phyloP scores from a whole-genome alignment of 768 basidiomycete genomes.

The Calocybe indica region DNA sequence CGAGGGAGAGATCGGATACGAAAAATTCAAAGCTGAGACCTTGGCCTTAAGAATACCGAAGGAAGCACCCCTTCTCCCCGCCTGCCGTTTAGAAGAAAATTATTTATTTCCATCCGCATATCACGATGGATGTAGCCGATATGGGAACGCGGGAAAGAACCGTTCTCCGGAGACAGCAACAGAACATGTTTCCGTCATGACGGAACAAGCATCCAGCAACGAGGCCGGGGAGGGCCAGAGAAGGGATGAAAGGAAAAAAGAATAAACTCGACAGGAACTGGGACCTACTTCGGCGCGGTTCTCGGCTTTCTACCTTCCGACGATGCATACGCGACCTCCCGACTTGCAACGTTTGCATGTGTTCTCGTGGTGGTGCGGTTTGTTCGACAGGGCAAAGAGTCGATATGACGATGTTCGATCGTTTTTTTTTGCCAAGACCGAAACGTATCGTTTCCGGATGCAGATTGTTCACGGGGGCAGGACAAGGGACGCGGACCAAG shows the following conservation, averaged over 20 bases:
- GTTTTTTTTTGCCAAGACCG: constrained; percentile 1
- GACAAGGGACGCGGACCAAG: neutral
- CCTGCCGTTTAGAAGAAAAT: neutral
- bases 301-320: constrained; percentile 78
- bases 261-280: constrained; percentile 4
- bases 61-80: too few relatives aligned
- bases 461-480: neutral
- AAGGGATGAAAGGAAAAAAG: constrained; percentile 1
- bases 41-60: too few relatives aligned
- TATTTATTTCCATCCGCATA: constrained; percentile 3
- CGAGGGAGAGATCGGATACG: too few relatives aligned
- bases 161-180: constrained; percentile 5
- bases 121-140: constrained; percentile 6
- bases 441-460: neutral
- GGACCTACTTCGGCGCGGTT: constrained; percentile 75
- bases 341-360: constrained; percentile 75
- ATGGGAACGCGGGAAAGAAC: constrained; percentile 8
- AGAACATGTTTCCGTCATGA: constrained; percentile 9
- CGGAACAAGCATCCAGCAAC: constrained; percentile 4
- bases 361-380: constrained; percentile 36
- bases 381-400: neutral
- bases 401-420: neutral
- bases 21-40: too few relatives aligned
- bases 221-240: constrained; percentile 3
- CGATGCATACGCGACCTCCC: constrained; percentile 72